Evolutionary conservation across 2,329 filamentous ascomycete genomes (phyloP).

Genomic region (Aspergillus sojae): DNA sequence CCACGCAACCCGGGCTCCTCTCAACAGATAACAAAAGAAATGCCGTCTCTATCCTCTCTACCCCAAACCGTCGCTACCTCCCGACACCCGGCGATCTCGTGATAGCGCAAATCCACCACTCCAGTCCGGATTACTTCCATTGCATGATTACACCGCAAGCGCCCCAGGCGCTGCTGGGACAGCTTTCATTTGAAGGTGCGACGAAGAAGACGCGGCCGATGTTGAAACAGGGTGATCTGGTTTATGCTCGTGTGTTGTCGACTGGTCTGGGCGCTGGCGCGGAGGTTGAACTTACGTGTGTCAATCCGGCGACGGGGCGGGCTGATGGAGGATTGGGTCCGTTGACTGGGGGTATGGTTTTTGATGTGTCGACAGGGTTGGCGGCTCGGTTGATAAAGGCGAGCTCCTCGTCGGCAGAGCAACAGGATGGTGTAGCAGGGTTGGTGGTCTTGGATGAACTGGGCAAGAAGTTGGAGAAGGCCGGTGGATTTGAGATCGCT

Average conservation of each 20-base stretch:
- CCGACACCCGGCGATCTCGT: slow-evolving; percentile 82
- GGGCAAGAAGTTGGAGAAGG: slow-evolving; percentile 66
- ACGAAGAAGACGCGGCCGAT: slow-evolving; percentile 89
- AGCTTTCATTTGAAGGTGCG: slow-evolving; percentile 89
- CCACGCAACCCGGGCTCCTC: slow-evolving; percentile 39
- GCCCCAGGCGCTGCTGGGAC: slow-evolving; percentile 70
- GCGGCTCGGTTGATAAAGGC: slow-evolving; percentile 69
- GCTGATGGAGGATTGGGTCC: slow-evolving; percentile 86
- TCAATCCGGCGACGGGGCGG: slow-evolving; percentile 83
- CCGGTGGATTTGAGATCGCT: slow-evolving; percentile 81
- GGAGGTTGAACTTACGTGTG: slow-evolving; percentile 88
- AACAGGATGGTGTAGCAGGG: slow-evolving; percentile 57
- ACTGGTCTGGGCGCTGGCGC: slow-evolving; percentile 80
- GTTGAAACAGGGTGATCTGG: slow-evolving; percentile 72
- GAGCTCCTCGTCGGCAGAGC: slow-evolving; percentile 38
- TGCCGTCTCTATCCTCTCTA: slow-evolving; percentile 37
- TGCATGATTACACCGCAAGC: slow-evolving; percentile 71
- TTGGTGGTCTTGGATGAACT: slow-evolving; percentile 79
- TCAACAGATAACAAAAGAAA: slow-evolving; percentile 46
- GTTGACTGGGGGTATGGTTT: slow-evolving; percentile 83
- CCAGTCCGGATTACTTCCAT: slow-evolving; percentile 75
- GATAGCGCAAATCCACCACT: slow-evolving; percentile 81
- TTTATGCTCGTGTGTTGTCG: slow-evolving; percentile 82
- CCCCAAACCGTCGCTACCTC: slow-evolving; percentile 64
- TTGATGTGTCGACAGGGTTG: slow-evolving; percentile 76